Base-by-base conservation (phyloP, 805 yeast species). In the Suhomyces sp. region DNA sequence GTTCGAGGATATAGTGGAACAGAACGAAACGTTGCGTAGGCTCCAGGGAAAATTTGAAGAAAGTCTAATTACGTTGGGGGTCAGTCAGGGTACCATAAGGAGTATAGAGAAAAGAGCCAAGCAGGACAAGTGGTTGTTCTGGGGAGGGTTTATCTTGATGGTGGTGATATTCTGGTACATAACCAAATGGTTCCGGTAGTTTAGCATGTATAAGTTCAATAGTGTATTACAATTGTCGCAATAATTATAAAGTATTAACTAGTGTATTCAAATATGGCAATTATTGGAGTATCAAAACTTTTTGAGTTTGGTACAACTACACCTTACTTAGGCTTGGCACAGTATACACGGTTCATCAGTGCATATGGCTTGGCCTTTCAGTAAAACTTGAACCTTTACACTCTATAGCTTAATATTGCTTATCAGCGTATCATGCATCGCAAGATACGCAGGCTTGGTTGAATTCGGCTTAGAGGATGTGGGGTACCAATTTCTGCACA, bases 41-140 rank as follows among this genome's bases (percentile, higher is more conserved):
- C 77, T 93, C 27, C 89, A 86, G 57, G 69, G 76, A 43, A 81
- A 78, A 57, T 77, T 94, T 72, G 81, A 84, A 44, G 79, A 83
- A 48, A 80, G 88, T 22, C 82, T 94, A 55, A 77, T 81, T 46
- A 90, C 97, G 1, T 76, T 94, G 53, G 97, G 97, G 5, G 87
- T 94, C 1, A 87, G 96, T 31, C 85, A 83, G 56, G 86, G 86
- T 13, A 93, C 98, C 1, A 90, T 94, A 45, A 76, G 87, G 51
- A 77, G 79, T 49, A 86, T 93, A 29, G 94, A 91, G 68, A 81
- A 83, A 58, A 79, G 96, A 50, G 93, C 96, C 9, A 82, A 80
- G 59, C 86, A 89, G 65, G 98, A 93, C 66, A 91, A 91, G 65
- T 80, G 89, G 77, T 72, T 94, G 27, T 94, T 94, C 64, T 91